phyloP scores from a whole-genome alignment of 768 basidiomycete genomes.

The Rubroboletus pulcherrimus region DNA sequence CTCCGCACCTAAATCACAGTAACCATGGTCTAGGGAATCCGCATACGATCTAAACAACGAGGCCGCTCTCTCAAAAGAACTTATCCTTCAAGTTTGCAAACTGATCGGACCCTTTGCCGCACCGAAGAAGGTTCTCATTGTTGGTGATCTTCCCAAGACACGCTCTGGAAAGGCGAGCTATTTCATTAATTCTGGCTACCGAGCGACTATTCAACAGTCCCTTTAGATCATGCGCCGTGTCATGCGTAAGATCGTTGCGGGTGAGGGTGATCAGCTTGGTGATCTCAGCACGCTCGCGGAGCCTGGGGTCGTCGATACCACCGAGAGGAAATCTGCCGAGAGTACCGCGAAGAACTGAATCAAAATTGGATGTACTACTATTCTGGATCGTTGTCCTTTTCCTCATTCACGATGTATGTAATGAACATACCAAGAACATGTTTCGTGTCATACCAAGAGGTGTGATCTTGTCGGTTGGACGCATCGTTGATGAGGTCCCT shows the following conservation, averaged over 20 bases:
- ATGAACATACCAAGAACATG: not conserved
- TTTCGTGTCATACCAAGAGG: not conserved
- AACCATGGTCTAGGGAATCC: conserved; percentile 59
- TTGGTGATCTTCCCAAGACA: conserved; percentile 88
- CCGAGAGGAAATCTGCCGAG: conserved; percentile 73
- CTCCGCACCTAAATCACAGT: not conserved
- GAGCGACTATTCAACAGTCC: not conserved
- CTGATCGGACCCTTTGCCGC: conserved; percentile 97
- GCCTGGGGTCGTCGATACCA: conserved; percentile 77
- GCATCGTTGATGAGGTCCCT: not conserved
- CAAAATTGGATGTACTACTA: not conserved
- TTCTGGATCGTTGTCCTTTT: not conserved
- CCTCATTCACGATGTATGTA: not conserved
- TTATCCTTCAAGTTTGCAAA: conserved; percentile 93
- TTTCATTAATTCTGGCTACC: not conserved
- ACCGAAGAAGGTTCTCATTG: conserved; percentile 88
- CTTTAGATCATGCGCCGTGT: conserved; percentile 87
- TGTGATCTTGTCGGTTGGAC: not conserved
- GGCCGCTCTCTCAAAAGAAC: conserved; percentile 71
- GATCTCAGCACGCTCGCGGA: conserved; percentile 94
- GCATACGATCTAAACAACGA: conserved; percentile 69
- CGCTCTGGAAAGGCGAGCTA: conserved; percentile 77
- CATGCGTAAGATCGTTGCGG: conserved; percentile 93
- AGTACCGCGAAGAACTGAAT: conserved; percentile 19
- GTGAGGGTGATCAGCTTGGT: conserved; percentile 93